phyloP scores from a whole-genome alignment of 1,284 basidiomycete species.

The Marasmius fiardii region DNA sequence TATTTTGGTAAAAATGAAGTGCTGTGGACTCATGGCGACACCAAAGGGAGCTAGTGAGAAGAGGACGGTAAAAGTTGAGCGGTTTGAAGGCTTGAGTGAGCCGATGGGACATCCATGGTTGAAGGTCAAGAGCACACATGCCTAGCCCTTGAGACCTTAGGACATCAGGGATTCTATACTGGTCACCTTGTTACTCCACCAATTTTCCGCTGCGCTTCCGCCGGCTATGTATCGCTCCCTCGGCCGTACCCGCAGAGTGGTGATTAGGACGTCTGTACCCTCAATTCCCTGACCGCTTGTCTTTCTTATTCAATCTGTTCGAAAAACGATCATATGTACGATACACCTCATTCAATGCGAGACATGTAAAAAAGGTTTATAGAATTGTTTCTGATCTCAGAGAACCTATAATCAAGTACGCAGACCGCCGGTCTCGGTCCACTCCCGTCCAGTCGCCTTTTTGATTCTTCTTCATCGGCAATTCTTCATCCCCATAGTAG shows the following conservation, averaged over 20 bases:
- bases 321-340: too few species aligned
- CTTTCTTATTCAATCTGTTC: too few species aligned
- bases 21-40: slow-evolving; percentile 41
- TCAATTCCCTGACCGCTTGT: too few species aligned
- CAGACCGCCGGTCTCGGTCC: slow-evolving; percentile 71
- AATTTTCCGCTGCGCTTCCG: too few species aligned
- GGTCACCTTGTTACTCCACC: too few species aligned
- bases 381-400: slow-evolving; percentile 68
- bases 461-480: slow-evolving; percentile 29
- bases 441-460: slow-evolving; percentile 71
- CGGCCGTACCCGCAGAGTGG: too few species aligned
- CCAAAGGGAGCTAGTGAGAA: background rate
- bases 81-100: background rate
- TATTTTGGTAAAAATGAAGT: slow-evolving; percentile 83
- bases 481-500: slow-evolving; percentile 50
- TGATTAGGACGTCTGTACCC: too few species aligned
- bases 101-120: background rate
- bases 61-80: background rate
- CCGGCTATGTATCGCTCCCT: too few species aligned
- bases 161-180: too few species aligned
- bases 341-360: background rate
- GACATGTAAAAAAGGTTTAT: slow-evolving; percentile 24
- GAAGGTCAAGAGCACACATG: too few species aligned
- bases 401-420: slow-evolving; percentile 72
- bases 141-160: too few species aligned